Conservation (phyloP, 139 green algal species). For the Closterium sp. region DNA sequence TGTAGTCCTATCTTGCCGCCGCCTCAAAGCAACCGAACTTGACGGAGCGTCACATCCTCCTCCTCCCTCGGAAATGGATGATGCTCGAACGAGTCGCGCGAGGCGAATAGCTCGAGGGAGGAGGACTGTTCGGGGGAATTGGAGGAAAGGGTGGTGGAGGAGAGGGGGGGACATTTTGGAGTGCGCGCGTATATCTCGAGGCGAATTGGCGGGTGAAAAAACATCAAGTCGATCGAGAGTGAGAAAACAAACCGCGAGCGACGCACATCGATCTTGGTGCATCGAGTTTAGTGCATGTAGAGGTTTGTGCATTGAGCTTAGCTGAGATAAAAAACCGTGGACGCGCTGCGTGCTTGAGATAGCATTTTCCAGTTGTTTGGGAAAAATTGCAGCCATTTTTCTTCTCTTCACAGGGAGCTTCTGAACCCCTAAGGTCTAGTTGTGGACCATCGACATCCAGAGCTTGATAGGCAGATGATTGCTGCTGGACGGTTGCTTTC, state of each 20-base stretch:
- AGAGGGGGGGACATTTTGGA: neutral
- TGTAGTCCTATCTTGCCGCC: neutral
- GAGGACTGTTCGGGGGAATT: neutral
- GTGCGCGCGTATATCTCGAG: neutral
- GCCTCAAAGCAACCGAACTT: neutral
- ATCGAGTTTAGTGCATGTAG: neutral
- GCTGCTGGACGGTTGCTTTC: too few relatives aligned
- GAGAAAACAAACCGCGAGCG: neutral
- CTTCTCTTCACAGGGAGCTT: too few relatives aligned
- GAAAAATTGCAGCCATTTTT: too few relatives aligned
- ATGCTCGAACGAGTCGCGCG: neutral
- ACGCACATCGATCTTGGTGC: neutral
- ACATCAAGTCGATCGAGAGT: neutral
- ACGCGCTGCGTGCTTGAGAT: too few relatives aligned
- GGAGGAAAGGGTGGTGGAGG: neutral
- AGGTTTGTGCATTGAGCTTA: too few relatives aligned
- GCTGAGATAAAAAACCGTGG: too few relatives aligned
- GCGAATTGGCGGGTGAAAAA: neutral
- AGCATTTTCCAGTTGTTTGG: too few relatives aligned
- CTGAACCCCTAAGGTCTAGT: too few relatives aligned
- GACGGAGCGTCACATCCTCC: neutral
- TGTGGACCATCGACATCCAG: too few relatives aligned
- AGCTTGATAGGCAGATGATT: too few relatives aligned
- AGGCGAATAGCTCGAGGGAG: neutral
- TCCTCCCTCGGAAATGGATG: neutral